Evolutionary conservation across 495 filamentous ascomycete species (phyloP).

Genomic region (Physcia stellaris): DNA sequence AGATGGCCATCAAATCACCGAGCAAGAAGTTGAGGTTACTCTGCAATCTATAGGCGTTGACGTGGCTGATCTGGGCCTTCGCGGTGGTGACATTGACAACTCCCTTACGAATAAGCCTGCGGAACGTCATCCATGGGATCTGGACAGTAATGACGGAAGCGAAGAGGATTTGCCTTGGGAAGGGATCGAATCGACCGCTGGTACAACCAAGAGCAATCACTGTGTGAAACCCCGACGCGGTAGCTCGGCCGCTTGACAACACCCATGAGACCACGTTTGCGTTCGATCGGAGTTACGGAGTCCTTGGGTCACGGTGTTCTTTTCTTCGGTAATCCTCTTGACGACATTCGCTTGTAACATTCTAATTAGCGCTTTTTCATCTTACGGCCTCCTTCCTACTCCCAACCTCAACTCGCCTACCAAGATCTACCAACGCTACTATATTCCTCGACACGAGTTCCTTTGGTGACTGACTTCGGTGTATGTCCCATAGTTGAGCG

Average conservation of each 20-base stretch:
- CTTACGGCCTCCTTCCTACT: too few relatives aligned
- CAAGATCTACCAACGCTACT: too few relatives aligned
- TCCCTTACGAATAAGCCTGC: neutral
- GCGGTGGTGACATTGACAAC: slow-evolving; percentile 4
- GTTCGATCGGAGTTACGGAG: too few relatives aligned
- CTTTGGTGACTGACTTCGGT: slow-evolving; percentile 12
- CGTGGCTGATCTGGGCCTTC: slow-evolving; percentile 1
- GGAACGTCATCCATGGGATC: slow-evolving; percentile 10
- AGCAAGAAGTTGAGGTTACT: slow-evolving; percentile 55
- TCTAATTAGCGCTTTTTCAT: too few relatives aligned
- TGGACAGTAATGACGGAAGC: slow-evolving; percentile 13
- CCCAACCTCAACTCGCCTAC: neutral
- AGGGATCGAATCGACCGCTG: slow-evolving; percentile 2
- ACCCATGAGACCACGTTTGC: neutral
- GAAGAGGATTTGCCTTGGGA: slow-evolving; percentile 14
- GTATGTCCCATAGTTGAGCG: slow-evolving; percentile 12
- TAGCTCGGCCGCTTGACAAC: neutral
- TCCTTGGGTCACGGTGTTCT: too few relatives aligned
- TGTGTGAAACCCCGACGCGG: slow-evolving; percentile 1
- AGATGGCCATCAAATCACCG: slow-evolving; percentile 48
- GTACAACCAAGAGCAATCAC: too few relatives aligned
- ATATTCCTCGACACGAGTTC: too few relatives aligned
- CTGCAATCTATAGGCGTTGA: slow-evolving; percentile 44
- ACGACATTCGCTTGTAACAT: too few relatives aligned
- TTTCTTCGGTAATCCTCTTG: too few relatives aligned